phyloP scores from a whole-genome alignment of 2,329 filamentous ascomycete species.

The Diaporthe aspalathi region DNA sequence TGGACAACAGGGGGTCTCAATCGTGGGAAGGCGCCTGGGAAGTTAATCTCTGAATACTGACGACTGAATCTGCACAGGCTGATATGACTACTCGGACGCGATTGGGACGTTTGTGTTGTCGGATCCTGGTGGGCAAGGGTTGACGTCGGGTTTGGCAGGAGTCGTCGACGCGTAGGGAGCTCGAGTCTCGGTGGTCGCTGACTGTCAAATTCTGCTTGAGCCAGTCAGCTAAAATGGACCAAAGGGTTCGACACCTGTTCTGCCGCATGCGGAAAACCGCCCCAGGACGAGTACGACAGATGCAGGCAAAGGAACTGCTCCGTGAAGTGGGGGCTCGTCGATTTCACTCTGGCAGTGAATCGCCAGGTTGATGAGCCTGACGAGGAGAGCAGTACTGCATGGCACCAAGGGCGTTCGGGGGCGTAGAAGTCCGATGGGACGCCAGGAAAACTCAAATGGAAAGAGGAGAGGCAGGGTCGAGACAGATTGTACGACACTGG shows the following conservation, averaged over 20 bases:
- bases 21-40: neutral
- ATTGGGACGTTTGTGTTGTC: neutral
- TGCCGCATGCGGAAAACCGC: neutral
- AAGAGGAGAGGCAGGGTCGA: constrained; percentile 5
- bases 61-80: neutral
- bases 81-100: neutral
- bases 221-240: constrained; percentile 20
- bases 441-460: constrained; percentile 26
- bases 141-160: neutral
- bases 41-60: neutral
- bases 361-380: neutral
- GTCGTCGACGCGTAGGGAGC: constrained; percentile 7
- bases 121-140: neutral
- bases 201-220: constrained; percentile 34
- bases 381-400: neutral
- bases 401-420: constrained; percentile 18
- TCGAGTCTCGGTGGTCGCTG: neutral
- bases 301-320: neutral
- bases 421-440: constrained; percentile 19
- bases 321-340: neutral
- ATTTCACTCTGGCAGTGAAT: neutral
- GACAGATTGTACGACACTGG: constrained; percentile 2
- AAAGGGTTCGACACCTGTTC: neutral
- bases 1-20: neutral
- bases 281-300: no score